A percentile compares a stretch with the other conserved stretches of the same genome.
phyloP scores from a whole-genome alignment of 768 basidiomycete genomes.

The Ephemerocybe angulata region DNA sequence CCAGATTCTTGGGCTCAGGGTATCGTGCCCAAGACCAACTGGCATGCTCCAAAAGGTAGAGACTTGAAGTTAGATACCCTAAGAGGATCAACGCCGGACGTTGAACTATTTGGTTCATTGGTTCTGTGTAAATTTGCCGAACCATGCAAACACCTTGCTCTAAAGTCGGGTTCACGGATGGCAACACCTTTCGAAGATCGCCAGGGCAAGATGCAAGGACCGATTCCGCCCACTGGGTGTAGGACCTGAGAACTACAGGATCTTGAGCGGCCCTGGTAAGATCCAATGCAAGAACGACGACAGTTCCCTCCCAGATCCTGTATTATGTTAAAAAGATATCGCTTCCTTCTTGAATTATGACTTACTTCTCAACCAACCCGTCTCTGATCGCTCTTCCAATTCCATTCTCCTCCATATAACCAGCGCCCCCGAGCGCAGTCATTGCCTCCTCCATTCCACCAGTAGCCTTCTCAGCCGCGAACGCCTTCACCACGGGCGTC shows the following conservation, averaged over 20 bases:
- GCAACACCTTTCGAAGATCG: slow-evolving; percentile 25
- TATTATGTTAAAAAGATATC: slow-evolving; percentile 1
- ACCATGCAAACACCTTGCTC: slow-evolving; percentile 38
- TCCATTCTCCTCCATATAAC: slow-evolving; percentile 81
- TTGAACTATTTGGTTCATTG: slow-evolving; percentile 45
- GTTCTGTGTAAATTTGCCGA: slow-evolving; percentile 34
- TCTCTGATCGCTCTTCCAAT: slow-evolving; percentile 69
- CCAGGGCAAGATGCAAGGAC: slow-evolving; percentile 42
- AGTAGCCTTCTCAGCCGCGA: slow-evolving; percentile 60
- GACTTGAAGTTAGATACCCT: slow-evolving; percentile 49
- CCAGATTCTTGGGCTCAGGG: slow-evolving; percentile 32
- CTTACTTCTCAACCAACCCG: slow-evolving; percentile 63
- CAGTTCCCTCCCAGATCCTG: slow-evolving; percentile 78
- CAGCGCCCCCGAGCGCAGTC: slow-evolving; percentile 69
- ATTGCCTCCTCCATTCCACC: slow-evolving; percentile 71
- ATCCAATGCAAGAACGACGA: slow-evolving; percentile 65
- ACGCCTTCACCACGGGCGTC: slow-evolving; percentile 70
- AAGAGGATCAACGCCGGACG: slow-evolving; percentile 58
- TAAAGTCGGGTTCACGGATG: slow-evolving; percentile 30
- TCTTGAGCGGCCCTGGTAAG: slow-evolving; percentile 53
- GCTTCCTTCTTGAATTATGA: neutral
- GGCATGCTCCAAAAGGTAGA: slow-evolving; percentile 66
- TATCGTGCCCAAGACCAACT: slow-evolving; percentile 46
- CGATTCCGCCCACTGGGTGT: slow-evolving; percentile 53
- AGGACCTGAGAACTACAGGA: slow-evolving; percentile 40